Evolutionary conservation across 202 grass and related monocot species (phyloP), one percentile per base, ranked within the genome.

Genomic region (Setaria viridis): DNA sequence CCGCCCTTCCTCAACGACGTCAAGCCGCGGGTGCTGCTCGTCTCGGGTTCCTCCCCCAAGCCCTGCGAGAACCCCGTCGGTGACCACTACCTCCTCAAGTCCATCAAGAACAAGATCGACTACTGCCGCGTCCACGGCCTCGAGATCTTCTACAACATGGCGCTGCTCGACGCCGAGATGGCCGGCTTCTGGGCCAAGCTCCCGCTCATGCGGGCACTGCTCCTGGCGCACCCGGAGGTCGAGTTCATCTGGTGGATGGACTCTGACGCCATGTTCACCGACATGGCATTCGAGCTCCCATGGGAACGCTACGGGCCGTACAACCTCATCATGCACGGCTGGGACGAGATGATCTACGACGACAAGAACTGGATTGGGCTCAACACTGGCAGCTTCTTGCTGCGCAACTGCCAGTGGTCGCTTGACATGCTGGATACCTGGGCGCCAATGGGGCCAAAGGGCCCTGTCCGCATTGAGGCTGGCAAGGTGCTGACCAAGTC

Each of bases 171-270:
- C 82, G 90, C 92, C 39, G 93, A 99, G 80, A 95, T 99, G 77
- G 93, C 97, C 0, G 97, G 97, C 0, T 99, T 99, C 91, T 99
- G 97, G 97, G 97, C 97, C 4, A 99, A 99, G 79, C 89, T 99
- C 45, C 97, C 97, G 5, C 88, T 99, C 85, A 89, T 99, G 55
- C 92, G 94, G 48, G 90, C 97, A 4, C 97, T 99, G 72, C 85
- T 99, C 46, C 85, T 99, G 29, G 93, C 88, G 14, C 97, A 99
- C 77, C 97, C 97, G 1, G 97, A 99, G 89, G 74, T 93, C 2
- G 97, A 99, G 92, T 96, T 99, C 87, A 78, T 99, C 64, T 99
- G 97, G 97, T 99, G 97, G 97, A 99, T 99, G 97, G 97, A 99
- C 89, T 97, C 94, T 0, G 97, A 97, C 70, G 97, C 97, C 74